These are phyloP conservation scores for Corymbia citriodora DNA, from an alignment of 441 rosid genomes.

Conservation along the genomic window DNA sequence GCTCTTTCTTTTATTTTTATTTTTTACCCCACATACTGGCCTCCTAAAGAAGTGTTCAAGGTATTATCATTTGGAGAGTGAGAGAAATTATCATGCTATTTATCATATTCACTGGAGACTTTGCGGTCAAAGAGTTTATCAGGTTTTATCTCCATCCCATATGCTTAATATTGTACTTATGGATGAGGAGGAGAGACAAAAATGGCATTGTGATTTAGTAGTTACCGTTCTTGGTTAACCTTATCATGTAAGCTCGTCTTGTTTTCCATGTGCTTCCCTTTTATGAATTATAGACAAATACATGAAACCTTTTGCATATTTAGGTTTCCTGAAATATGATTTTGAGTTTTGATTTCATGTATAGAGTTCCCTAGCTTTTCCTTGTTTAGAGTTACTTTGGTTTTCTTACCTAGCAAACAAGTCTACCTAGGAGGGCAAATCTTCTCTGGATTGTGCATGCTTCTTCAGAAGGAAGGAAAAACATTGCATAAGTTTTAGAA, in stretches of 20 bases:
- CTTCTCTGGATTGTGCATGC: not conserved
- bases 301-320: not conserved
- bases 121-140: not conserved
- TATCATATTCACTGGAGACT: not conserved
- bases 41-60: not conserved
- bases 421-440: not conserved
- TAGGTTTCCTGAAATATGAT: not conserved
- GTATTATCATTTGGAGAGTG: not conserved
- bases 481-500: not conserved
- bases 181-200: not conserved
- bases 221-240: not conserved
- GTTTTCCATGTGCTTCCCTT: not conserved
- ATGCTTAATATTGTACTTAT: not conserved
- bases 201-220: not conserved
- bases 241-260: not conserved
- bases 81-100: not conserved
- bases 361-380: not conserved
- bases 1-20: not conserved
- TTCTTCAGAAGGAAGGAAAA: not conserved
- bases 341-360: not conserved
- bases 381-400: not conserved
- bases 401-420: not conserved
- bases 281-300: not conserved
- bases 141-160: not conserved
- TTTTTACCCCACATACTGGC: not conserved